These are phyloP conservation scores for Taphrina flavorubra DNA, from an alignment of 1,139 yeast species.

Conservation along the genomic window DNA sequence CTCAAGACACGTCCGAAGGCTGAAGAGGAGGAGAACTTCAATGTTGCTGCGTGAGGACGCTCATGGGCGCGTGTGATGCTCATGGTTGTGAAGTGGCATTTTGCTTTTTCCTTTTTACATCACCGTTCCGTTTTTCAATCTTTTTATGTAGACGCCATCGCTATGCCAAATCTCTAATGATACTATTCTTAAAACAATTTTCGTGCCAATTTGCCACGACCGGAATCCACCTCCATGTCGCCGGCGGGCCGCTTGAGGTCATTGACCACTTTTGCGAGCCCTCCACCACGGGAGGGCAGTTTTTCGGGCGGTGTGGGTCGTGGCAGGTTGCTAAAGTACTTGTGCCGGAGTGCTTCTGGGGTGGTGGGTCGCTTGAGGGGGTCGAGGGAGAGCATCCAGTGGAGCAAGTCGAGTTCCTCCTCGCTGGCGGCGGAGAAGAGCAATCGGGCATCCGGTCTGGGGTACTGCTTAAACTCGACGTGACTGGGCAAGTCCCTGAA, in stretches of 20 bases:
- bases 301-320: constrained; percentile 38
- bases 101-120: not conserved
- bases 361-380: constrained; percentile 42
- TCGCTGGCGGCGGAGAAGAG: constrained; percentile 43
- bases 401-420: constrained; percentile 31
- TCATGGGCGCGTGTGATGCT: not conserved
- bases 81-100: not conserved
- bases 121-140: not conserved
- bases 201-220: constrained; percentile 30
- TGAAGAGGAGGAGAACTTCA: constrained; percentile 40
- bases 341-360: constrained; percentile 38
- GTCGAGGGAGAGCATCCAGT: constrained; percentile 35
- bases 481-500: constrained; percentile 79
- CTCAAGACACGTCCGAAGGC: constrained; percentile 40
- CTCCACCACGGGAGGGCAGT: constrained; percentile 36
- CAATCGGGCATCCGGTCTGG: constrained; percentile 43
- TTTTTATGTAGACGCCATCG: not conserved
- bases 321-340: constrained; percentile 38
- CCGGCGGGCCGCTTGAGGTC: constrained; percentile 40
- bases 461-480: constrained; percentile 37
- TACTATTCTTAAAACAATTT: constrained; percentile 17
- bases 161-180: not conserved
- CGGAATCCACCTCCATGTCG: constrained; percentile 19
- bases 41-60: constrained; percentile 16
- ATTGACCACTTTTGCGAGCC: constrained; percentile 30